These are phyloP conservation scores for Aureobasidium melanogenum DNA, from an alignment of 2,329 filamentous ascomycete species.

Conservation along the genomic window DNA sequence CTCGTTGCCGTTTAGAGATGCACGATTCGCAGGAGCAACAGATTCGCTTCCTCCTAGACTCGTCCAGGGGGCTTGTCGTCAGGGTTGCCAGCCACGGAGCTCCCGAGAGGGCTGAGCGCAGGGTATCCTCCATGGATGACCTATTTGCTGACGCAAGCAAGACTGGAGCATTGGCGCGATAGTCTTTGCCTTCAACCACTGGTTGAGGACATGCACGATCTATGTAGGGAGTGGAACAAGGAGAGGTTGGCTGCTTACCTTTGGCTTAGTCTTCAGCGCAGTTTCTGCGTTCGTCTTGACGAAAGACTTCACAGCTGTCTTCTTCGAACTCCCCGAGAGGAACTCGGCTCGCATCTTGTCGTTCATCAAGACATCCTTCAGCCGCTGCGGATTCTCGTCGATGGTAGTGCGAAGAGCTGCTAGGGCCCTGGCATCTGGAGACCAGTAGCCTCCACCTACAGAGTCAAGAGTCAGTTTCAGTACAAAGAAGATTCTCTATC, in stretches of 20 bases:
- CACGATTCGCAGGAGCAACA: neutral
- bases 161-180: neutral
- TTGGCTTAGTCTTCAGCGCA: conserved; percentile 77
- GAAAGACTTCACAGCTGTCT: conserved; percentile 61
- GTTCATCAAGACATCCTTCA: conserved; percentile 59
- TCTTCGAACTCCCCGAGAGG: conserved; percentile 46
- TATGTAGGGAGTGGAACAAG: neutral
- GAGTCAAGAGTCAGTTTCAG: conserved; percentile 11
- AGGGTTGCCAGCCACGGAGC: neutral
- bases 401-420: conserved; percentile 63
- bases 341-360: conserved; percentile 55
- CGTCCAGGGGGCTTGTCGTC: neutral
- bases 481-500: neutral
- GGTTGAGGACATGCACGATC: neutral
- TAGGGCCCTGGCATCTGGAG: conserved; percentile 60
- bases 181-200: neutral
- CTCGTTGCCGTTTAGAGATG: neutral
- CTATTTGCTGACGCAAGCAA: conserved; percentile 1
- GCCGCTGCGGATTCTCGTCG: conserved; percentile 59
- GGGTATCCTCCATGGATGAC: neutral
- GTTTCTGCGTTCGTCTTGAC: conserved; percentile 57
- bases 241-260: conserved; percentile 46
- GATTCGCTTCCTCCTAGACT: neutral
- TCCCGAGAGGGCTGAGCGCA: neutral
- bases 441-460: conserved; percentile 70